Conservation (phyloP, 768 basidiomycete genomes). For the Podaxis sp. region DNA sequence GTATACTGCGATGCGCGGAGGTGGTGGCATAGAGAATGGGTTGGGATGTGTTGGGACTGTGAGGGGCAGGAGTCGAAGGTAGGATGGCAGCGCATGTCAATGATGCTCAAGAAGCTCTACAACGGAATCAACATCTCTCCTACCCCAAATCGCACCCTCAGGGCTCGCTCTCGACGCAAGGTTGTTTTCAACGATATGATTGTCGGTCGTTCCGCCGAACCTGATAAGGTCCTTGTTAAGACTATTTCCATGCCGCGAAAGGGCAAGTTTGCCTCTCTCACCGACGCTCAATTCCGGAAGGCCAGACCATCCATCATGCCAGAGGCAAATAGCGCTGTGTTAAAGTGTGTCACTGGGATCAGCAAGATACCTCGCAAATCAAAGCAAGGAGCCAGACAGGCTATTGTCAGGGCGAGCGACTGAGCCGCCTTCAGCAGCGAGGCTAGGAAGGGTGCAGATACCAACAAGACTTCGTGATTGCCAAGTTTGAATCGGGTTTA, state of each 20-base stretch:
- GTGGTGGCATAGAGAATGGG: too few relatives aligned
- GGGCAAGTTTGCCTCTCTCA: background rate
- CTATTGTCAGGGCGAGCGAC: background rate
- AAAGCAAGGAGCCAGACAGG: background rate
- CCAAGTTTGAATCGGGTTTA: background rate
- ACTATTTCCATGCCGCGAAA: background rate
- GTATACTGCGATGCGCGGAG: too few relatives aligned
- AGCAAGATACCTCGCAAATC: background rate
- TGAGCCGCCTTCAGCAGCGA: background rate
- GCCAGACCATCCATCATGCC: background rate
- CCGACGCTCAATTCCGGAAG: background rate
- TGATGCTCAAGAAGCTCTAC: slow-evolving; percentile 6
- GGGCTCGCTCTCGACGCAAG: slow-evolving; percentile 14
- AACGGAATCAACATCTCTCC: slow-evolving; percentile 8
- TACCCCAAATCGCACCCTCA: slow-evolving; percentile 16
- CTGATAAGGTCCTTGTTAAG: background rate
- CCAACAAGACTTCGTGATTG: background rate
- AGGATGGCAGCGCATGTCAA: background rate
- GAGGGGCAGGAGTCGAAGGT: too few relatives aligned
- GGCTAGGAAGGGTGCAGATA: background rate
- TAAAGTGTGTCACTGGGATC: background rate
- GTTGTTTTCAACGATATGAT: background rate
- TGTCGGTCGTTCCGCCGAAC: too few relatives aligned
- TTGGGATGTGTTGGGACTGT: too few relatives aligned
- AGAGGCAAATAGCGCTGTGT: background rate